Evolutionary conservation across 257 asterid species (phyloP).

Genomic region (Voacanga thouarsii): DNA sequence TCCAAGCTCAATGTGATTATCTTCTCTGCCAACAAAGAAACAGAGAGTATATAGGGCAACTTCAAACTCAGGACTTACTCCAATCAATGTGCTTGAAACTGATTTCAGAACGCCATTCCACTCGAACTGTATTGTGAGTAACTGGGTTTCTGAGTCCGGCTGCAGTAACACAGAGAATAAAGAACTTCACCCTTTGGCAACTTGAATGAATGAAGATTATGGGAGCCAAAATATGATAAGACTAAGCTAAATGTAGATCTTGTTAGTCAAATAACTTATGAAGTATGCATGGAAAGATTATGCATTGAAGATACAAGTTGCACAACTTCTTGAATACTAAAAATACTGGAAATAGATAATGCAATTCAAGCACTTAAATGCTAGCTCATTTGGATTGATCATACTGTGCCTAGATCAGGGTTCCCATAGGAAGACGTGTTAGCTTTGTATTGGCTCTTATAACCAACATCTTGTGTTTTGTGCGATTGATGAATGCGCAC

Average conservation of each 20-base stretch:
- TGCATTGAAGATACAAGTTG: not conserved
- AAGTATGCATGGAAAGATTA: not conserved
- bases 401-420: not conserved
- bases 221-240: not conserved
- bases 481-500: not conserved
- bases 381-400: not conserved
- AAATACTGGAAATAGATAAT: not conserved
- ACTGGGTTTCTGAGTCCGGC: conserved; percentile 87
- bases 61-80: conserved; percentile 98
- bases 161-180: conserved; percentile 32
- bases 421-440: not conserved
- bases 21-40: conserved; percentile 75
- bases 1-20: conserved; percentile 74
- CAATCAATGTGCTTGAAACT: conserved; percentile 78
- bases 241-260: not conserved
- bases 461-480: not conserved
- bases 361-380: not conserved
- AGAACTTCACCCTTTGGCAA: not conserved
- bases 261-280: not conserved
- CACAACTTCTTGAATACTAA: not conserved
- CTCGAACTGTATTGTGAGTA: conserved; percentile 85
- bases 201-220: not conserved
- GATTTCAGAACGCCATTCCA: conserved; percentile 95
- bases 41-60: conserved; percentile 76
- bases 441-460: not conserved